Base-by-base conservation (phyloP, 805 yeast genomes). In the Hanseniaspora singularis region DNA sequence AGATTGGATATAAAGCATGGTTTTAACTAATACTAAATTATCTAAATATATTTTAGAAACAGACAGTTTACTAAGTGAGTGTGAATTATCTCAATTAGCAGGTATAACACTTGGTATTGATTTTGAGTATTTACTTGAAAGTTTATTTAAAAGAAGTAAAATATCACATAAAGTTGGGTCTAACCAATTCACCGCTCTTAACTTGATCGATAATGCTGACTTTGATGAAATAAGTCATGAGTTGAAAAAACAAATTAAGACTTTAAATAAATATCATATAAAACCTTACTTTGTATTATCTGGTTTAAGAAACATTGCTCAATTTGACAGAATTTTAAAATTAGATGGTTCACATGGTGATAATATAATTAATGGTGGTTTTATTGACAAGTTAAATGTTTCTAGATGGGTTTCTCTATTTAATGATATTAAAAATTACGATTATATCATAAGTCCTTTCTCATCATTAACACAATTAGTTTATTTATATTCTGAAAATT, bases 371-470 rank as follows among this genome's bases (percentile, higher is more conserved):
- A 24, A 43, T 28, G 40, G 47, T 12, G 19, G 15, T 10, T 43
- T 36, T 30, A 10, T 28, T 22, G 40, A 43, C 22, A 37, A 30
- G 12, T 27, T 44, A 39, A 26, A 44, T 15, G 23, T 18, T 9
- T 15, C 32, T 12, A 23, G 77, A 51, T 66, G 86, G 51, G 66
- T 82, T 49, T 63, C 67, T 20, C 72, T 74, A 46, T 74, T 89
- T 49, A 68, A 70, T 31, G 72, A 70, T 18, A 67, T 70, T 40
- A 71, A 67, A 2, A 63, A 84, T 11, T 16, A 2, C 14, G 81
- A 79, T 50, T 88, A 72, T 57, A 62, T 86, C 49, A 74, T 87
- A 11, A 81, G 95, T 30, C 97, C 97, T 4, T 87, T 77, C 57
- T 70, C 77, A 37, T 76, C 96, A 0, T 77, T 86, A 64, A 73